Evolutionary conservation across 2,329 filamentous ascomycete genomes (phyloP).

Genomic region (Pseudomassariella vexata): DNA sequence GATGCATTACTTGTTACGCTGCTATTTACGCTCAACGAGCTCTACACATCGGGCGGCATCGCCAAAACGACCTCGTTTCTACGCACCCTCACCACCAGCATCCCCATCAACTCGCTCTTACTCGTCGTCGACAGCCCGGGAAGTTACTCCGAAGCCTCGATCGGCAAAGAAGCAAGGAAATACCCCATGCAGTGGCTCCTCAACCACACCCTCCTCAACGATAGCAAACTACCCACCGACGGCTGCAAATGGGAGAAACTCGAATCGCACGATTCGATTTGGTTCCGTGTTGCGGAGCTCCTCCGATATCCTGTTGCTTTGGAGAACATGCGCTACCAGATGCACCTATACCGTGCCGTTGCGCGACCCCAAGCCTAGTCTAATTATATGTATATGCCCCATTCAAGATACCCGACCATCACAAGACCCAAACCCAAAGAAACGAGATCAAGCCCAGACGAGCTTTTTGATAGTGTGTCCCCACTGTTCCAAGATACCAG

Average conservation of each 20-base stretch:
- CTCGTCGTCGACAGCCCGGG: conserved; percentile 91
- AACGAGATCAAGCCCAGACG: conserved; percentile 65
- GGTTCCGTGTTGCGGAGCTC: conserved; percentile 69
- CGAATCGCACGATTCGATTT: conserved; percentile 69
- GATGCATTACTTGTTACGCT: conserved; percentile 63
- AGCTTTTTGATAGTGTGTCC: conserved; percentile 90
- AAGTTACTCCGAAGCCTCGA: conserved; percentile 77
- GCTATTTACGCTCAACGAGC: conserved; percentile 92
- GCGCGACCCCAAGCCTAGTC: too few species aligned
- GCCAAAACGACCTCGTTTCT: conserved; percentile 73
- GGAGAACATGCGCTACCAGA: conserved; percentile 93
- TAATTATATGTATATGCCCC: too few species aligned
- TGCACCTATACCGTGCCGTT: conserved; percentile 66
- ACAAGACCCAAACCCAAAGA: background rate
- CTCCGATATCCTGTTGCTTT: conserved; percentile 77
- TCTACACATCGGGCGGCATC: conserved; percentile 72
- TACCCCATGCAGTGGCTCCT: conserved; percentile 96
- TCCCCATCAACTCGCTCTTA: conserved; percentile 58
- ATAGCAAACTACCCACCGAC: background rate
- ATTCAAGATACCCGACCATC: too few species aligned
- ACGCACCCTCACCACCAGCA: conserved; percentile 54
- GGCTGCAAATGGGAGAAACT: conserved; percentile 65
- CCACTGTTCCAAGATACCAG: conserved; percentile 78
- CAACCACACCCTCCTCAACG: conserved; percentile 65
- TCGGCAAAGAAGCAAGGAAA: conserved; percentile 56